Conservation (phyloP, 2,329 filamentous ascomycete species). For the Xylariales sp. region DNA sequence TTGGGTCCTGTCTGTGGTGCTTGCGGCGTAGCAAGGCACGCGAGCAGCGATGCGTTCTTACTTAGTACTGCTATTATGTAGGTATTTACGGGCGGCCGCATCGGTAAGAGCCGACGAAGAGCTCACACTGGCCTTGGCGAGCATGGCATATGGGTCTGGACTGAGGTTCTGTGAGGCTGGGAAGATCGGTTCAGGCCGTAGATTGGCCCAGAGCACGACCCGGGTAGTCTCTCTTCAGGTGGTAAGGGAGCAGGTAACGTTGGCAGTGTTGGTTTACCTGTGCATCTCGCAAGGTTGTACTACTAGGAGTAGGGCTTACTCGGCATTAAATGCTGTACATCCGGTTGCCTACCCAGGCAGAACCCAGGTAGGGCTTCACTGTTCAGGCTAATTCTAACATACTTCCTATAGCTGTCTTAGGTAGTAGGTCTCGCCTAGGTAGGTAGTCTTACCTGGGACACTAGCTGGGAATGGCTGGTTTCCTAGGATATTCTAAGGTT, state of each 20-base stretch:
- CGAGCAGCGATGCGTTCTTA: background rate
- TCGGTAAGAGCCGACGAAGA: conserved; percentile 11
- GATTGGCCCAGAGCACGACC: conserved; percentile 1
- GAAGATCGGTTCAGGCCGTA: too few relatives aligned
- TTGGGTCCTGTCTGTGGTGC: background rate
- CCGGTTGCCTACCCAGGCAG: background rate
- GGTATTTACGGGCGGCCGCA: background rate
- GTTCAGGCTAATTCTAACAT: too few relatives aligned
- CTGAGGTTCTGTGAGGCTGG: conserved; percentile 18
- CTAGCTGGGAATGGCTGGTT: background rate
- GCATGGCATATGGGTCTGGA: conserved; percentile 5
- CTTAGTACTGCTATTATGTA: too few relatives aligned
- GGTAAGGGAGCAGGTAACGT: too few relatives aligned
- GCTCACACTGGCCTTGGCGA: conserved; percentile 14
- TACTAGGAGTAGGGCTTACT: background rate
- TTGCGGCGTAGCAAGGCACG: background rate
- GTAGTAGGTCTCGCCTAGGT: too few relatives aligned
- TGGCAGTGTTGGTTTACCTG: background rate
- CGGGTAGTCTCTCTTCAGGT: too few relatives aligned
- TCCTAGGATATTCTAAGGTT: background rate
- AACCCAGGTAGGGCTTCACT: too few relatives aligned
- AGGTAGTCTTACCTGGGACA: background rate
- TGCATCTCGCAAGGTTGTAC: background rate
- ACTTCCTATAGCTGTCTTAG: too few relatives aligned
- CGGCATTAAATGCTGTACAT: conserved; percentile 1